Evolutionary conservation across 2,329 filamentous ascomycete genomes (phyloP), one percentile per base, ranked within the genome.

Genomic region (Domatiomyces catenatus): DNA sequence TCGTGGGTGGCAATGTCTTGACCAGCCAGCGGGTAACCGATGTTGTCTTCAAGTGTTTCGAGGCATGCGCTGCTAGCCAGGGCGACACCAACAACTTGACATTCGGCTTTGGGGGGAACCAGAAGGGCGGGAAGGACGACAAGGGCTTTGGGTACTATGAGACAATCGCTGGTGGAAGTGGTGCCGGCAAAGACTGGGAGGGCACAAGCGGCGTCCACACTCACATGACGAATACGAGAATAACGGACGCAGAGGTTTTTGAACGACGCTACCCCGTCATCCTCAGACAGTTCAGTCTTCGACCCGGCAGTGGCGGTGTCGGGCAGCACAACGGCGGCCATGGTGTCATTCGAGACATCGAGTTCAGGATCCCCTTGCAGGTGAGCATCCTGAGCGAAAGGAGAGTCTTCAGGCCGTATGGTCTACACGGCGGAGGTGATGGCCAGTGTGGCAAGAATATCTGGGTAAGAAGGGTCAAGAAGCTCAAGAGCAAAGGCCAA

Each of bases 151-250:
- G 86, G 8, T 92, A 90, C 70, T 90, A 90, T 64, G 86, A 92
- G 66, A 92, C 86, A 2, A 90, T 92, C 54, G 84, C 85, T 0
- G 86, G 86, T 42, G 86, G 86, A 2, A 81, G 77, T 44, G 86
- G 85, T 44, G 86, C 86, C 0, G 86, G 86, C 0, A 77, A 81
- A 0, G 75, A 75, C 19, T 92, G 86, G 86, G 74, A 82, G 52
- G 86, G 86, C 20, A 83, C 84, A 20, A 80, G 74, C 51, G 85
- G 84, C 19, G 83, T 90, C 32, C 84, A 92, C 63, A 84, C 80
- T 3, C 85, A 90, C 67, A 90, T 90, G 84, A 92, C 86, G 8
- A 93, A 92, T 65, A 92, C 85, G 1, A 76, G 86, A 4, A 92
- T 90, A 62, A 90, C 86, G 0, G 86, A 93, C 63, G 76, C 82